A percentile compares a stretch with the other conserved stretches of the same genome.
These are phyloP conservation scores for Dittrichia graveolens DNA, from an alignment of 129 eudicot species.

Conservation along the genomic window DNA sequence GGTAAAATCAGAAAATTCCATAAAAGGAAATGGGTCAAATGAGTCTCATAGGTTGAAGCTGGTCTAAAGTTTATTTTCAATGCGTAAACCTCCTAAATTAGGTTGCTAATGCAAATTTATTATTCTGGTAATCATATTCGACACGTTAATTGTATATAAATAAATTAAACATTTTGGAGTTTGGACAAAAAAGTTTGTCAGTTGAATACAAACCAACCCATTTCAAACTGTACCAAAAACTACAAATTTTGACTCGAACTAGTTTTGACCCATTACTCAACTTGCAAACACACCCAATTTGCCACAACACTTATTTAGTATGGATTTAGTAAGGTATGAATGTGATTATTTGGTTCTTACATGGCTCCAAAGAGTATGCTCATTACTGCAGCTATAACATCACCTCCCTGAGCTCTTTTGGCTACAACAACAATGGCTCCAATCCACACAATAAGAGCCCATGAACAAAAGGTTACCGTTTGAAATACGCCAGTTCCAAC, in stretches of 20 bases:
- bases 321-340: not conserved
- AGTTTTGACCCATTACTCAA: not conserved
- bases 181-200: not conserved
- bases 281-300: not conserved
- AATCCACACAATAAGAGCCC: constrained; percentile 89
- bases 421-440: constrained; percentile 79
- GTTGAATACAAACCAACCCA: not conserved
- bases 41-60: not conserved
- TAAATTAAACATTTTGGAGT: too few relatives aligned
- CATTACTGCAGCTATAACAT: constrained; percentile 90
- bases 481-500: constrained; percentile 76
- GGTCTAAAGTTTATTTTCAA: not conserved
- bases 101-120: too few relatives aligned
- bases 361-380: constrained; percentile 88
- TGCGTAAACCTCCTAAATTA: not conserved
- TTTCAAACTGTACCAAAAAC: not conserved
- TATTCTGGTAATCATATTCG: too few relatives aligned
- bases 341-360: constrained; percentile 47
- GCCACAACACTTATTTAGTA: not conserved
- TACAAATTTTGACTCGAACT: not conserved
- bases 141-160: too few relatives aligned
- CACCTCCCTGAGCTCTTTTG: constrained; percentile 71
- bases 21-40: not conserved
- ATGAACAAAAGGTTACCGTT: constrained; percentile 72
- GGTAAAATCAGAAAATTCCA: not conserved